A percentile compares a stretch with the other conserved stretches of the same genome.
Evolutionary conservation across 768 basidiomycete genomes (phyloP).

Genomic region (Baorangia bicolor): DNA sequence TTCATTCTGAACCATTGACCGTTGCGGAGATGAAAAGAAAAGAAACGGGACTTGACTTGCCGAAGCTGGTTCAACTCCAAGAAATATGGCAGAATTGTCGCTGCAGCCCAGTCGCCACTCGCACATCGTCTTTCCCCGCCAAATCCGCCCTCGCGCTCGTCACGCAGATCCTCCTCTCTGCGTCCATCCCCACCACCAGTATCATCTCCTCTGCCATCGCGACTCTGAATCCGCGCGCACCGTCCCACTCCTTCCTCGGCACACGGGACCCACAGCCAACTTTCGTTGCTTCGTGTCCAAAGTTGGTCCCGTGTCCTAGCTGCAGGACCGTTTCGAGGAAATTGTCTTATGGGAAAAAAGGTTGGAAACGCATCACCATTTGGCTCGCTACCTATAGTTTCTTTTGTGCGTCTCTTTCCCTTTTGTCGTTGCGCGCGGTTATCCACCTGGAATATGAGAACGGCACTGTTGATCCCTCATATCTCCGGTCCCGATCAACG

Average conservation of each 20-base stretch:
- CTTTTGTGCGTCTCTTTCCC: slow-evolving; percentile 56
- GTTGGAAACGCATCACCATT: slow-evolving; percentile 65
- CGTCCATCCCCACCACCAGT: slow-evolving; percentile 17
- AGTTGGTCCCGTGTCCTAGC: slow-evolving; percentile 82
- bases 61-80: too few species aligned
- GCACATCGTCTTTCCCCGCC: slow-evolving; percentile 28
- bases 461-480: slow-evolving; percentile 72
- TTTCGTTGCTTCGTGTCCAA: slow-evolving; percentile 79
- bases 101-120: too few species aligned
- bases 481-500: slow-evolving; percentile 37
- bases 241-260: slow-evolving; percentile 45
- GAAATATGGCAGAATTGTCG: too few species aligned
- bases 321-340: slow-evolving; percentile 87
- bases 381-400: slow-evolving; percentile 82
- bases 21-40: too few species aligned
- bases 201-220: slow-evolving; percentile 20
- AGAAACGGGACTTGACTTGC: too few species aligned
- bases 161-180: slow-evolving; percentile 38
- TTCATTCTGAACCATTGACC: too few species aligned
- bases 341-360: slow-evolving; percentile 36
- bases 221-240: slow-evolving; percentile 21
- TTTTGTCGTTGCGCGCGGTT: background rate
- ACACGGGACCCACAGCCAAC: slow-evolving; percentile 48
- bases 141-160: slow-evolving; percentile 36
- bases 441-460: slow-evolving; percentile 42